A percentile compares a stretch with the other conserved stretches of the same genome.
Conservation (phyloP, 2,329 filamentous ascomycete genomes). For the Botryotinia calthae region DNA sequence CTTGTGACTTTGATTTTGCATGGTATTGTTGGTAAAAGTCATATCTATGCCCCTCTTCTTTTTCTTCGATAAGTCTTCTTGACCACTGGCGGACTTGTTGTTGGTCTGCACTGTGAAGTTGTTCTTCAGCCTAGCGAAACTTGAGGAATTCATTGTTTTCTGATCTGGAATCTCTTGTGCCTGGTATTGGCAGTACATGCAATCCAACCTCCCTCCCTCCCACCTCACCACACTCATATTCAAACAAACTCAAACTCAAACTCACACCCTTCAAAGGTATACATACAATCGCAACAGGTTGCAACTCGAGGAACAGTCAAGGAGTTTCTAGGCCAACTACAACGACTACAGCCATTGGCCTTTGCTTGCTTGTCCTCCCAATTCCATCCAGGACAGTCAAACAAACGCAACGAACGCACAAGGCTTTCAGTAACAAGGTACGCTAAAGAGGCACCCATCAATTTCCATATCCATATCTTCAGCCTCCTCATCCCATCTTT, state of each 20-base stretch:
- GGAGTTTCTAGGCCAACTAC: background rate
- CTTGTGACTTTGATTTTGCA: slow-evolving; percentile 10
- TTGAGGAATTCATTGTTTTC: slow-evolving; percentile 4
- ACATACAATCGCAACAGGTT: background rate
- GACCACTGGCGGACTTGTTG: background rate
- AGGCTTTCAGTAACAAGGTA: slow-evolving; percentile 7
- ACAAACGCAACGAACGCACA: slow-evolving; percentile 1
- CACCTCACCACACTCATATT: background rate
- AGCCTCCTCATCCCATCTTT: slow-evolving; percentile 17
- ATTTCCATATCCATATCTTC: slow-evolving; percentile 2
- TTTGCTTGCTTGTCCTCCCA: background rate
- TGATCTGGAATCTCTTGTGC: background rate
- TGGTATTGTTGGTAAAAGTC: slow-evolving; percentile 1
- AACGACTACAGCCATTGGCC: background rate
- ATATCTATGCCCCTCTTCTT: background rate
- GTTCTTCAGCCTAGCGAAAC: slow-evolving; percentile 13
- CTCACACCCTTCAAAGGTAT: background rate
- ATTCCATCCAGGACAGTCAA: background rate
- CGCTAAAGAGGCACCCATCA: background rate
- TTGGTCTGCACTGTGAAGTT: slow-evolving; percentile 4
- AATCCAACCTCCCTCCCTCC: background rate
- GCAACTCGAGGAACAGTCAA: background rate
- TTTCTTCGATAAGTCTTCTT: background rate
- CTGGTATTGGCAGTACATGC: background rate
- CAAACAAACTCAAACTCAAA: background rate